phyloP scores from a whole-genome alignment of 768 basidiomycete genomes.

The Psilocybe cyanescens region DNA sequence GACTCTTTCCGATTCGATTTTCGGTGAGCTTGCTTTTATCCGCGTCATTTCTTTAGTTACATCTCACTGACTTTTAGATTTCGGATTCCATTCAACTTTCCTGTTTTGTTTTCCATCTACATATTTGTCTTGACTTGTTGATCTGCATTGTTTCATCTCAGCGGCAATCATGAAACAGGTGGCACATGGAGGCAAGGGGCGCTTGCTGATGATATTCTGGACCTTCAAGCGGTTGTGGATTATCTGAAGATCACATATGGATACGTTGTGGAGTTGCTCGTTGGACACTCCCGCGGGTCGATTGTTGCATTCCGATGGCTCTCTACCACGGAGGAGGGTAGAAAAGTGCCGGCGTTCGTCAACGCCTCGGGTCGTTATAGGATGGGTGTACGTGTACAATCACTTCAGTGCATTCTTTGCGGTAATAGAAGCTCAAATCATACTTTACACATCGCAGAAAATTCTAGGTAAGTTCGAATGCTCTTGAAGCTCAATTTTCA shows the following conservation, averaged over 20 bases:
- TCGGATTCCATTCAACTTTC: background rate
- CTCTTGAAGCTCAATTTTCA: slow-evolving; percentile 1
- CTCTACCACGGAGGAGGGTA: slow-evolving; percentile 62
- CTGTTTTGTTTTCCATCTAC: background rate
- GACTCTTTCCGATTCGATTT: slow-evolving; percentile 92
- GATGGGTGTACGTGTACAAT: slow-evolving; percentile 62
- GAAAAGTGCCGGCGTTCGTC: slow-evolving; percentile 60
- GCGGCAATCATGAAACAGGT: slow-evolving; percentile 78
- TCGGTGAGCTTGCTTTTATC: slow-evolving; percentile 50
- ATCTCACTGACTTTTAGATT: background rate
- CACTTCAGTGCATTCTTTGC: background rate
- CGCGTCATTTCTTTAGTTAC: background rate
- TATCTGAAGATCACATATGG: slow-evolving; percentile 63
- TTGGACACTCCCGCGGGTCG: slow-evolving; percentile 82
- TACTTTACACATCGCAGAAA: slow-evolving; percentile 34
- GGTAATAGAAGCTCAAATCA: background rate
- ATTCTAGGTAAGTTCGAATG: slow-evolving; percentile 40
- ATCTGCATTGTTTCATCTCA: slow-evolving; percentile 28
- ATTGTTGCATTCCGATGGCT: slow-evolving; percentile 73
- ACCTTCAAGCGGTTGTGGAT: slow-evolving; percentile 66
- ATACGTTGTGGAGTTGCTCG: slow-evolving; percentile 69
- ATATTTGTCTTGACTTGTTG: background rate
- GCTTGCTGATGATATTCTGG: slow-evolving; percentile 63
- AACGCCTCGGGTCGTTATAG: slow-evolving; percentile 81
- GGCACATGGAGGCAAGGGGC: slow-evolving; percentile 68